phyloP scores from a whole-genome alignment of 2,329 filamentous ascomycete genomes.

The Graphilbum ipis-grandicollis region DNA sequence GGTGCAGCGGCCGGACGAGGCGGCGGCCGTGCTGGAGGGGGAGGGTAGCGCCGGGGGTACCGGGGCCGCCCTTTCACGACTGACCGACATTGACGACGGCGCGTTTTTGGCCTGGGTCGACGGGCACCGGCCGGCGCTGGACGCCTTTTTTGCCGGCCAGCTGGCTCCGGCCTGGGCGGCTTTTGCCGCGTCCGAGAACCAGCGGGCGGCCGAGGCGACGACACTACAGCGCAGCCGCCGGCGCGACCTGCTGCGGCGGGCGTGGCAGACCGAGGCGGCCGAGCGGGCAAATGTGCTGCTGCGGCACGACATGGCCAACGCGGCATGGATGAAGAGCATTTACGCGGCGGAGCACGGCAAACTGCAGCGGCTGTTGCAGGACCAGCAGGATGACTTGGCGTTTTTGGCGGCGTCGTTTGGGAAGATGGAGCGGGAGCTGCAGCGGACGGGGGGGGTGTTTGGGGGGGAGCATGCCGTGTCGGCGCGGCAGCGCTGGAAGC shows the following conservation, averaged over 20 bases:
- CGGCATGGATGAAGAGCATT: slow-evolving; percentile 90
- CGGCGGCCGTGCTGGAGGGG: slow-evolving; percentile 55
- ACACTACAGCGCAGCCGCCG: slow-evolving; percentile 51
- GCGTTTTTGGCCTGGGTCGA: slow-evolving; percentile 82
- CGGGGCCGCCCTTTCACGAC: slow-evolving; percentile 66
- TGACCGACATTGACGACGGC: slow-evolving; percentile 78
- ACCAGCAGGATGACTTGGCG: slow-evolving; percentile 76
- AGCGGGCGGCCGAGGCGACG: slow-evolving; percentile 58
- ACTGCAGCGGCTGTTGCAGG: slow-evolving; percentile 73
- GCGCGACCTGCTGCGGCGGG: slow-evolving; percentile 63
- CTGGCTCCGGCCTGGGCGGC: slow-evolving; percentile 76
- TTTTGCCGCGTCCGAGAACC: slow-evolving; percentile 71
- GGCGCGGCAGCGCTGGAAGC: slow-evolving; percentile 52
- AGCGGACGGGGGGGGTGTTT: slow-evolving; percentile 66
- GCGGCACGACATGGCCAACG: slow-evolving; percentile 74
- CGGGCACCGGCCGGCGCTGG: slow-evolving; percentile 58
- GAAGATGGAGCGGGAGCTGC: slow-evolving; percentile 63
- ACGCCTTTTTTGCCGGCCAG: slow-evolving; percentile 67
- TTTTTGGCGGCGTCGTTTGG: slow-evolving; percentile 62
- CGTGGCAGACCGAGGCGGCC: slow-evolving; percentile 58
- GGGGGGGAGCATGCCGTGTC: slow-evolving; percentile 18
- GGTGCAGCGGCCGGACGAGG: slow-evolving; percentile 81
- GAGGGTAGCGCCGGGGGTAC: slow-evolving; percentile 15
- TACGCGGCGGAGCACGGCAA: slow-evolving; percentile 84
- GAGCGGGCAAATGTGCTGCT: slow-evolving; percentile 54